Evolutionary conservation across 129 eudicot species (phyloP), one percentile per base, ranked within the genome.

Genomic region (Artemisia annua): DNA sequence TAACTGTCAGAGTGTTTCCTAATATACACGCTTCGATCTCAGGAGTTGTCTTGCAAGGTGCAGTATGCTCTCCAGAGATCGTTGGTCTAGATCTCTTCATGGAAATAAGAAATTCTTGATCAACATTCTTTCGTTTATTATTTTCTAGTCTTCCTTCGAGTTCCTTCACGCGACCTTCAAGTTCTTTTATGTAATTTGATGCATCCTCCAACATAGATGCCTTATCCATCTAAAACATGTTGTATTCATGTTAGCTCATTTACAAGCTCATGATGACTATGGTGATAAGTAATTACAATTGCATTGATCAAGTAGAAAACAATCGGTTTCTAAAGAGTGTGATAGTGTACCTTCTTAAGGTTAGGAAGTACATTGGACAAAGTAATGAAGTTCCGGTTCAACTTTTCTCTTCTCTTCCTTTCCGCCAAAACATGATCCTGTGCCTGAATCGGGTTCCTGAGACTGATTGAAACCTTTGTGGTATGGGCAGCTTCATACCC

Each of bases 151-250:
- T 75, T 68, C 85, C 93, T 28, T 28, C 32, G 7, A 85, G 81
- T 22, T 50, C 66, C 67, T 81, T 87, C 44, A 66, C 80, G 3
- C 63, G 80, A 63, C 68, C 79, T 79, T 87, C 68, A 22, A 87
- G 88, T 12, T 72, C 69, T 79, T 84, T 87, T 75, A 84, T 48
- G 80, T 87, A 84, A 54, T 53, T 77, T 0, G 80, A 57, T 8
- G 92, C 86, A 50, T 84, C 92, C 59, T 67, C 82, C 11, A 87
- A 79, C 58, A 87, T 75, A 1, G 92, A 78, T 5, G 86, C 82
- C 74, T 87, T 87, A 50, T 87, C 92, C 86, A 87, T 74, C 88
- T 87, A 67, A 63, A 63, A 44, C 8, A 66, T 43, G 16, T 3
- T 3, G 1, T 7, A 24, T 24, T 24, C 0, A 24, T 2, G 8